Evolutionary conservation across 2,329 filamentous ascomycete genomes (phyloP), one percentile per base, ranked within the genome.

Genomic region (Apiospora rasikravindrae): DNA sequence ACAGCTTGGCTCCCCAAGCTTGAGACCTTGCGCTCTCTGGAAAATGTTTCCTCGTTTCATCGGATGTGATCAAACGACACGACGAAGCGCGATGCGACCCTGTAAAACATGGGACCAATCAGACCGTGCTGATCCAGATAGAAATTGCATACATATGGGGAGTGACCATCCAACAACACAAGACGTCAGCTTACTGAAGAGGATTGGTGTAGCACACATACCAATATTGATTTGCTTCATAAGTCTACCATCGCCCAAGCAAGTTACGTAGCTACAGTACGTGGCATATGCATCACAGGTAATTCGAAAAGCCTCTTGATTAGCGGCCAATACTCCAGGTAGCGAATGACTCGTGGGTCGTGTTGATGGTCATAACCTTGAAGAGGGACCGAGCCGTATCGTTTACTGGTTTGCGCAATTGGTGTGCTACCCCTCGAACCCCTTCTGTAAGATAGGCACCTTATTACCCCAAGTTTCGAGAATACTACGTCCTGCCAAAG

Each of bases 1-100:
- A 47, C 44, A 47, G 44, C 16, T 47, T 47, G 19, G 44, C 14
- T 47, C 44, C 22, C 44, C 6, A 19, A 22, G 51, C 26, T 57
- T 57, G 13, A 22, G 14, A 22, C 26, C 26, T 57, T 57, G 13
- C 10, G 14, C 7, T 4, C 26, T 57, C n/a, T 64, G 29, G 14
- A n/a, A 33, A 64, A 40, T 64, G 57, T 64, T 64, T 40, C 57
- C 40, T 64, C 57, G 57, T 64, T 64, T 40, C 57, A 64, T 64
- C 57, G 13, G 29, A 64, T 64, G 57, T 64, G 57, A 64, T 64
- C 57, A 64, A 40, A 64, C 57, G 33, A n/a, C 29, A 61, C 33
- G 53, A 10, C 57, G 22, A 40, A 33, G 26, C 53, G 8, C 57
- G 40, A n/a, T 64, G 33, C 19, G 33, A 64, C 57, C 57, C 33